A percentile compares a stretch with the other conserved stretches of the same genome.
These are phyloP conservation scores for Metschnikowia lunata DNA, from an alignment of 805 yeast species.

Conservation along the genomic window DNA sequence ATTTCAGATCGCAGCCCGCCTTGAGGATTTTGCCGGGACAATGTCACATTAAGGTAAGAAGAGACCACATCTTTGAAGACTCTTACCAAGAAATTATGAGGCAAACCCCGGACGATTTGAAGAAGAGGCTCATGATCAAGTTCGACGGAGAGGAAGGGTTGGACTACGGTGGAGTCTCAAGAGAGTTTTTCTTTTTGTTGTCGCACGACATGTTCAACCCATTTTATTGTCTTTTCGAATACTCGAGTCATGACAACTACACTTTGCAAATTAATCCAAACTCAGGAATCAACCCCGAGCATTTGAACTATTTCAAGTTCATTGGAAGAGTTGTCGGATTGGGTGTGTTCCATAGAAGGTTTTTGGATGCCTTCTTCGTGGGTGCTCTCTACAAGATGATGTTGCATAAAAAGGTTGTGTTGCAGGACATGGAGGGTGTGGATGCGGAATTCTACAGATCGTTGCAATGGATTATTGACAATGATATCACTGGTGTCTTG, in stretches of 20 bases:
- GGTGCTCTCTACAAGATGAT: conserved; percentile 98
- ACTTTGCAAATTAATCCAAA: conserved; percentile 97
- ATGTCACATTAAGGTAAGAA: conserved; percentile 95
- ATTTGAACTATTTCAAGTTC: conserved; percentile 93
- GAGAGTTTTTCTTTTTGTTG: conserved; percentile 93
- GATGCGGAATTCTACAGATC: conserved; percentile 96
- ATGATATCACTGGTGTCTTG: conserved; percentile 77
- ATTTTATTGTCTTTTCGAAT: conserved; percentile 93
- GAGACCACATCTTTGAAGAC: conserved; percentile 95
- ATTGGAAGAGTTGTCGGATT: conserved; percentile 98
- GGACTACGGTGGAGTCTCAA: conserved; percentile 98
- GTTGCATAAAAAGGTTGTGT: conserved; percentile 87
- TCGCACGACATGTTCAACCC: conserved; percentile 99
- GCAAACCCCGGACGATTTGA: conserved; percentile 96
- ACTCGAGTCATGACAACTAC: conserved; percentile 96
- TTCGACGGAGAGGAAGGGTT: conserved; percentile 99
- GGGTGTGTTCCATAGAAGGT: conserved; percentile 97
- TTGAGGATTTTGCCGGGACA: conserved; percentile 96
- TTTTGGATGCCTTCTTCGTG: conserved; percentile 96
- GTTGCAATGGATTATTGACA: conserved; percentile 91
- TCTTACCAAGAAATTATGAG: conserved; percentile 98
- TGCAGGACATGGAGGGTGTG: conserved; percentile 98
- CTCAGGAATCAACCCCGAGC: conserved; percentile 96
- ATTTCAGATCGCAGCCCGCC: conserved; percentile 98
- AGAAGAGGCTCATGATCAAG: conserved; percentile 95